Evolutionary conservation across 2,329 filamentous ascomycete genomes (phyloP).

Genomic region (Sporothrix pseudoabietina): DNA sequence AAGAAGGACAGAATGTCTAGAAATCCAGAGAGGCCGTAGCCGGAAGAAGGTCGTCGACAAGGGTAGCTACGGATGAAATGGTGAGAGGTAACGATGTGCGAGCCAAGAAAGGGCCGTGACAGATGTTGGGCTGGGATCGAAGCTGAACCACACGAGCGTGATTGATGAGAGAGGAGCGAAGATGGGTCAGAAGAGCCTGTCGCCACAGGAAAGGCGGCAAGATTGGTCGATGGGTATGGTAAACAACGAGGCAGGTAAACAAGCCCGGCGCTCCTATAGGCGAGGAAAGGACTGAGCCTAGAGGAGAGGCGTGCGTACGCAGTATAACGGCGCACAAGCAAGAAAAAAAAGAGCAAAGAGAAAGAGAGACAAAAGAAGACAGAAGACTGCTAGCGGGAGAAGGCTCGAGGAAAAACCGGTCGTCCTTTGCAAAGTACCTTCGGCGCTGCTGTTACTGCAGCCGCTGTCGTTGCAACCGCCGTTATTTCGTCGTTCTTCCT

Average conservation of each 20-base stretch:
- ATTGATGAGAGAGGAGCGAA: background rate
- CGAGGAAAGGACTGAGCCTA: background rate
- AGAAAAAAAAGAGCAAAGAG: background rate
- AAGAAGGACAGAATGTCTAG: background rate
- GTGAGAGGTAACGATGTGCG: background rate
- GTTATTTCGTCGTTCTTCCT: background rate
- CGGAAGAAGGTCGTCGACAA: background rate
- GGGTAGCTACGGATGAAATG: background rate
- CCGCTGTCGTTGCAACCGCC: slow-evolving; percentile 5
- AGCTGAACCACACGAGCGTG: background rate
- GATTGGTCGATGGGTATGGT: slow-evolving; percentile 27
- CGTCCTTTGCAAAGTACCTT: background rate
- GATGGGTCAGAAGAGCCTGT: slow-evolving; percentile 5
- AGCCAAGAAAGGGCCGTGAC: background rate
- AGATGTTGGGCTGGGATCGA: slow-evolving; percentile 27
- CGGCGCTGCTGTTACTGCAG: background rate
- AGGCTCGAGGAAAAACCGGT: background rate
- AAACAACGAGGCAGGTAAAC: slow-evolving; percentile 30
- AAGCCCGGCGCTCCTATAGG: slow-evolving; percentile 28
- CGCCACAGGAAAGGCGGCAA: slow-evolving; percentile 12
- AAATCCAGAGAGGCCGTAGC: background rate
- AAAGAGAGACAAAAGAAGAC: slow-evolving; percentile 12
- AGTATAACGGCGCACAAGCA: slow-evolving; percentile 34
- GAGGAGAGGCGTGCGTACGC: slow-evolving; percentile 28
- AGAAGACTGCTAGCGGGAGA: background rate